These are phyloP conservation scores for Adenanthera pavonina DNA, from an alignment of 306 rosid genomes.

Conservation along the genomic window DNA sequence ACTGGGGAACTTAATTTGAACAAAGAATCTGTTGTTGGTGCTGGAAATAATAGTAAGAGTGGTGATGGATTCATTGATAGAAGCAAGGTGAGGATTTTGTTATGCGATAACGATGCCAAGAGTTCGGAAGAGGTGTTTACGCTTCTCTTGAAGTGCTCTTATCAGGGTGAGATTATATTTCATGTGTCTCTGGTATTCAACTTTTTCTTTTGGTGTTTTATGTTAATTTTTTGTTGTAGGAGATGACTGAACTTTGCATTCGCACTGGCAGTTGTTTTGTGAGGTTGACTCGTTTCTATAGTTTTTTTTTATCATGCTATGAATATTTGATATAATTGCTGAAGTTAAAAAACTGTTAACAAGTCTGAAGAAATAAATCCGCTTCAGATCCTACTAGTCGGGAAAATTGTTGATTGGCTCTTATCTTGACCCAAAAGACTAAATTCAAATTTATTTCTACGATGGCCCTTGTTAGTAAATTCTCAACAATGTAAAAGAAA, in stretches of 20 bases:
- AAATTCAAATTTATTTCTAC: neutral
- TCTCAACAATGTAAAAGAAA: too few relatives aligned
- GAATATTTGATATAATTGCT: neutral
- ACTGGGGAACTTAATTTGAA: conserved; percentile 62
- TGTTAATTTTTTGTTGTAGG: neutral
- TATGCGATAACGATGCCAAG: conserved; percentile 81
- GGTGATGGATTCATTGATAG: conserved; percentile 88
- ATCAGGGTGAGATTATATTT: conserved; percentile 64
- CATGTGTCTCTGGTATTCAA: neutral
- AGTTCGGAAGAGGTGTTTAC: conserved; percentile 80
- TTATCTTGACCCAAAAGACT: neutral
- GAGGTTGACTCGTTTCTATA: conserved; percentile 9
- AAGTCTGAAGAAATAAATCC: neutral
- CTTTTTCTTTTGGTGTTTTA: neutral
- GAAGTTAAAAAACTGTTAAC: neutral
- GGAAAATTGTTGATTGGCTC: neutral
- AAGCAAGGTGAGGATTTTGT: conserved; percentile 91
- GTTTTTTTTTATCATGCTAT: neutral
- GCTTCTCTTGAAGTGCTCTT: conserved; percentile 88
- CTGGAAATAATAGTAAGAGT: conserved; percentile 43
- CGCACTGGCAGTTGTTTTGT: neutral
- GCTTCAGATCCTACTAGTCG: neutral
- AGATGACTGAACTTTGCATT: neutral
- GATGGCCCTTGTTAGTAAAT: too few relatives aligned
- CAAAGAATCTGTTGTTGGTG: conserved; percentile 49